Evolutionary conservation across 2,329 filamentous ascomycete genomes (phyloP), one percentile per base, ranked within the genome.

Genomic region (Nemania serpens): DNA sequence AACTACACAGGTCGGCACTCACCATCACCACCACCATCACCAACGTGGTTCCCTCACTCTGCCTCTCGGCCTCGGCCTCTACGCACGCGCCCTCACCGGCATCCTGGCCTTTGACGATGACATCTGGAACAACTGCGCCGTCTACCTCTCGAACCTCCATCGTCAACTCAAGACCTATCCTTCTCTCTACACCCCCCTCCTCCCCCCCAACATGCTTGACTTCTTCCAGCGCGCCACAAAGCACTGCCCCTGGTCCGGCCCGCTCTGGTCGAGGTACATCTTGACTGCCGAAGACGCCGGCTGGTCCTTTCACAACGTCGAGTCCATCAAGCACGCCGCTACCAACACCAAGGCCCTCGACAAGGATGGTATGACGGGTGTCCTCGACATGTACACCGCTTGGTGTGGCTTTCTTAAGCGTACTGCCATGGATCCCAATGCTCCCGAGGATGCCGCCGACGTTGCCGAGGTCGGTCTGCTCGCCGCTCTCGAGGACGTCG

Each of bases 341-440:
- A 98, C 93, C 0, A 91, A 89, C 71, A 92, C 91, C 22, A 89
- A 92, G 9, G 82, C 96, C 43, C 82, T 98, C 5, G 93, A 96
- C 73, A 88, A 90, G 64, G 88, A 92, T 63, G 93, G 93, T 22
- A 89, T 97, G 82, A 87, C 92, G 51, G 91, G 93, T 66, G 87
- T 97, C 34, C 84, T 98, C 61, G 92, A 96, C 69, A 91, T 98
- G 71, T 93, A 97, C 71, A 88, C 91, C 55, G 90, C 93, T 0
- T 99, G 95, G 95, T 97, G 94, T 72, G 93, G 92, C 51, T 98
- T 94, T 69, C 82, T 99, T 18, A 92, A 94, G 67, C 89, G 95
- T 22, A 88, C 88, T 50, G 92, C 94, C 17, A 93, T 96, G 79
- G 82, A 87, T 58, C 82, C 86, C 1, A 86, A 87, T 61, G 87